These are phyloP conservation scores for Cubamyces lactineus DNA, from an alignment of 768 basidiomycete species.

Conservation along the genomic window DNA sequence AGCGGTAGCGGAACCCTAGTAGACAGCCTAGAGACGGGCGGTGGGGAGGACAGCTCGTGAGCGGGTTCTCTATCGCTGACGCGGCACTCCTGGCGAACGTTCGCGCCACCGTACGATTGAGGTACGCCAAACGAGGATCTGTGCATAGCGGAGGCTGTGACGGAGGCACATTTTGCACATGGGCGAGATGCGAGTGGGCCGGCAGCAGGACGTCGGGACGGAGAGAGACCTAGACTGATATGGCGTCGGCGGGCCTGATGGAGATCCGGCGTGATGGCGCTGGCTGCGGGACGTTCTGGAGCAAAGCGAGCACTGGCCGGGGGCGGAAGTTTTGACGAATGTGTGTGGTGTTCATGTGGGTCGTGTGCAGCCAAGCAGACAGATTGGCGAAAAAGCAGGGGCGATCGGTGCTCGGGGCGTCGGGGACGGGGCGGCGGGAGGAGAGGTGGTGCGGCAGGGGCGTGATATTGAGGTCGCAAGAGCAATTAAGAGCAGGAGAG, in stretches of 20 bases:
- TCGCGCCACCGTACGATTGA: not conserved
- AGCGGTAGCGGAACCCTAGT: not conserved
- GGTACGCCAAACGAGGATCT: not conserved
- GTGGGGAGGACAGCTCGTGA: not conserved
- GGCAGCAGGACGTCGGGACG: not conserved
- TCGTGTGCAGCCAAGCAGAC: not conserved
- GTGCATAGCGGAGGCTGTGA: not conserved
- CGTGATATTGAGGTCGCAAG: not conserved
- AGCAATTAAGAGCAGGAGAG: not conserved
- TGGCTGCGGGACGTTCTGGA: not conserved
- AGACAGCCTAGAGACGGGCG: slow-evolving; percentile 9
- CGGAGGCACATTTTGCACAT: slow-evolving; percentile 3
- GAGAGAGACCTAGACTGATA: not conserved
- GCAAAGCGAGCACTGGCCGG: not conserved
- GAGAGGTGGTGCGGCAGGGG: not conserved
- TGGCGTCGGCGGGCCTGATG: not conserved
- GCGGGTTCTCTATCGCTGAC: not conserved
- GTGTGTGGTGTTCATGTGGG: slow-evolving; percentile 10
- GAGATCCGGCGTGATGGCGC: slow-evolving; percentile 7
- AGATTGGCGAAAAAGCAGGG: not conserved
- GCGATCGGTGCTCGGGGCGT: not conserved
- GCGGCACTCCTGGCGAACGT: not conserved
- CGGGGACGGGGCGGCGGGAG: not conserved
- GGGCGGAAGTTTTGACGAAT: slow-evolving; percentile 4
- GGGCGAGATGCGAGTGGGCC: not conserved